phyloP scores from a whole-genome alignment of 2,329 filamentous ascomycete species.

The Xylariaceae sp. region DNA sequence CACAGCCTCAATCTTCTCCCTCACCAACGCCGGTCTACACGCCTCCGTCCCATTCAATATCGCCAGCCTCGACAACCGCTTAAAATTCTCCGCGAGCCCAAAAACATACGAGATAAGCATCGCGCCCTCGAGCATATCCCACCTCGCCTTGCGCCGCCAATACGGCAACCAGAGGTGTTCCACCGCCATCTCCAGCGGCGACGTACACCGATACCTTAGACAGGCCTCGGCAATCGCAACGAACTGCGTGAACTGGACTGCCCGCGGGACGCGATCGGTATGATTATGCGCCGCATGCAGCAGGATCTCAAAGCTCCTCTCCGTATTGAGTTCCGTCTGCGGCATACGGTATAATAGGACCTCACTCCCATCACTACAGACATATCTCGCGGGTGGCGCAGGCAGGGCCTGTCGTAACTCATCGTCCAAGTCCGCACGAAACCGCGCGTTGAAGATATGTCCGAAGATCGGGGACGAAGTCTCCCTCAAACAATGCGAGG shows the following conservation, averaged over 20 bases:
- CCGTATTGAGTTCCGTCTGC: constrained; percentile 42
- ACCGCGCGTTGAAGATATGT: constrained; percentile 38
- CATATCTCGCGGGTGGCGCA: constrained; percentile 33
- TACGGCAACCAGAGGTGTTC: constrained; percentile 49
- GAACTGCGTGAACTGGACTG: constrained; percentile 45
- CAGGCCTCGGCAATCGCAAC: constrained; percentile 48
- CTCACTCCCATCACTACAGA: constrained; percentile 35
- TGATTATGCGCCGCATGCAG: constrained; percentile 49
- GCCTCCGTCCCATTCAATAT: constrained; percentile 43
- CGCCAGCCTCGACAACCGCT: constrained; percentile 44
- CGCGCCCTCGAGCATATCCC: constrained; percentile 46
- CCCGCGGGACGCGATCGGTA: constrained; percentile 40
- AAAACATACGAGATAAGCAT: constrained; percentile 51
- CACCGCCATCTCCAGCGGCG: constrained; percentile 45
- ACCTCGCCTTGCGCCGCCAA: constrained; percentile 37
- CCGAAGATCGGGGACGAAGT: constrained; percentile 47
- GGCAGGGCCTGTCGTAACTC: constrained; percentile 29
- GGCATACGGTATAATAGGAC: constrained; percentile 49
- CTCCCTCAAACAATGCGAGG: constrained; percentile 46
- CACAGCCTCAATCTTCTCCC: constrained; percentile 45
- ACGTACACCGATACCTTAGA: constrained; percentile 47
- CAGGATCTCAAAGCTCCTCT: constrained; percentile 41
- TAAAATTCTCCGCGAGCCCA: constrained; percentile 45
- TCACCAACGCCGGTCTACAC: constrained; percentile 41
- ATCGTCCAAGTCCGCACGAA: constrained; percentile 32